Base-by-base conservation (phyloP, 2,329 filamentous ascomycete species). In the Endoconidiophora laricicola region DNA sequence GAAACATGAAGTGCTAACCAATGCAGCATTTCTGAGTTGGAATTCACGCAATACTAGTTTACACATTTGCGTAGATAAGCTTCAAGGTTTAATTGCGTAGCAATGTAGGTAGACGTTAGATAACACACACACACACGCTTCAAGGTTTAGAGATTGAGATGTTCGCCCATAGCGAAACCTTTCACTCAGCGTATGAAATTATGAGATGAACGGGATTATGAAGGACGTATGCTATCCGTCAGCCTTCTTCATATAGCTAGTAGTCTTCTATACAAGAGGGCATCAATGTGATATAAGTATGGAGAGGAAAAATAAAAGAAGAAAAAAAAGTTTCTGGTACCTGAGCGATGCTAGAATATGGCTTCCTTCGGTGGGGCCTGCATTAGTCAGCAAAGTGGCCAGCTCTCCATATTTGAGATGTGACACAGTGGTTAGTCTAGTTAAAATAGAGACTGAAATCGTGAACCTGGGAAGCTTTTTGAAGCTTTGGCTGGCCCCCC, bases 101-200 rank as follows among this genome's bases (percentile, higher is more conserved):
- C 16, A 18, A 18, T 18, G 16, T 18, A 18, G 16, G 16, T 18
- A 18, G 16, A 18, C 16, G 16, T 18, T 18, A 18, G 16, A 18
- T 18, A 2, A 18, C 16, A 18, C 16, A 18, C 16, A 18, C 20
- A 16, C 12, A 33, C 14, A 36, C 12, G 7, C 9, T 3, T 33
- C 9, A 12, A 33, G 29, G 29, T 9, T 9, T 16, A 41, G 38
- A 41, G 16, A 24, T 48, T n/a, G 43, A 41, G 23, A 72, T 78
- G 72, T 77, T 62, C 68, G 73, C 73, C 63, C 73, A 73, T 72
- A 78, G 74, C 74, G 74, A 78, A 78, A 72, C 74, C 68, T 66
- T 64, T 66, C 67, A 67, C 69, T 67, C 69, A 55, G 57, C 45
- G 43, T 24, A 48, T 16, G 59, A 57, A 59, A 60, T 59, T 67